Base-by-base conservation (phyloP, 805 yeast species). In the Candida ulmi region DNA sequence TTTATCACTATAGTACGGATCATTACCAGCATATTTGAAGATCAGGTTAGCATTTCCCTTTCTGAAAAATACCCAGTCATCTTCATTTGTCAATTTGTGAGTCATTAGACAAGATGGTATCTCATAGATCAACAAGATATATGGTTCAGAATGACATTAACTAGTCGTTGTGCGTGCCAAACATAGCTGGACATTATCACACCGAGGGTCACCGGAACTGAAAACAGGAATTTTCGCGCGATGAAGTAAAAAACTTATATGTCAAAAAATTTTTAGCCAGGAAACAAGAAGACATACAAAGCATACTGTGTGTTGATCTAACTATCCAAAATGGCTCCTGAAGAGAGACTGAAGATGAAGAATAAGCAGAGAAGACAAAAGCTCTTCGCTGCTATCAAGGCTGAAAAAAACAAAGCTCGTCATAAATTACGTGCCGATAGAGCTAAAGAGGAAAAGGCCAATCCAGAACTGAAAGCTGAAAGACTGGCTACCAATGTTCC, bases 281-380 rank as follows among this genome's bases (percentile, higher is more conserved):
- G 8, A 8, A 8, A 16, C 8, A 9, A 33, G 15, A 11, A 18
- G 13, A 8, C 11, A 16, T 13, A 16, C 11, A 18, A 13, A 25
- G 26, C 12, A 11, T 12, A 26, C 5, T 5, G 12, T 26, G 5
- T 5, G 12, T 13, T 5, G 11, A 8, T 9, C 17, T 12, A 17
- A 13, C 15, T 32, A n/a, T 19, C 30, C 34, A 43, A 26, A 19
- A 49, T 51, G 57, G 53, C 45, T 2, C 42, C 49, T 4, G 43
- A 33, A 9, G 69, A 69, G 31, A 68, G 55, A 43, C 60, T 68
- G 19, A 68, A 67, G 42, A 78, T 88, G 41, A 79, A 75, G 58
- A 90, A 88, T 61, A 90, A 87, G 63, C 77, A 78, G 58, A 78
- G 78, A 53, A 76, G 97, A 48, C 93, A 86, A 59, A 76, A 84